Percentiles rank a stretch among this genome's conserved stretches.
Evolutionary conservation across 495 filamentous ascomycete genomes (phyloP).

Genomic region (Apodospora peruviana): DNA sequence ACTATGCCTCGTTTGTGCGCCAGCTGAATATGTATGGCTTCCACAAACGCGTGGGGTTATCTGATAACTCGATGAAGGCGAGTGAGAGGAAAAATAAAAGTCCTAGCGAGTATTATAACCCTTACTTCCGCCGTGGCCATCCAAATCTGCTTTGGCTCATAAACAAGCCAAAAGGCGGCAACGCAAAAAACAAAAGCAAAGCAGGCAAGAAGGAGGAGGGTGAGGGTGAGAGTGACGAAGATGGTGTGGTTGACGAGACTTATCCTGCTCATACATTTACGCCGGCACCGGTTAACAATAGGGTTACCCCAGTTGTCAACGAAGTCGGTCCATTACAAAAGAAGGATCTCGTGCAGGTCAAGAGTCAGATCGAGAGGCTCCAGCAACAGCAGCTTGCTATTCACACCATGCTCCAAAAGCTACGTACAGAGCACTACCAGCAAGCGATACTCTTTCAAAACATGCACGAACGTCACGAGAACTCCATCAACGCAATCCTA

Average conservation of each 20-base stretch:
- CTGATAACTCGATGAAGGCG: slow-evolving; percentile 94
- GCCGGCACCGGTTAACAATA: slow-evolving; percentile 11
- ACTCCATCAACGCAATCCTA: slow-evolving; percentile 95
- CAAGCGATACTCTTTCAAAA: slow-evolving; percentile 87
- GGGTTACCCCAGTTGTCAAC: slow-evolving; percentile 18
- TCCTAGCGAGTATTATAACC: slow-evolving; percentile 95
- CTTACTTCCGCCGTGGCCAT: slow-evolving; percentile 88
- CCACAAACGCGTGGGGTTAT: slow-evolving; percentile 95
- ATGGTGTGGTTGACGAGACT: slow-evolving; percentile 38
- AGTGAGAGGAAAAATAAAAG: slow-evolving; percentile 96
- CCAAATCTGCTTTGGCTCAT: slow-evolving; percentile 96
- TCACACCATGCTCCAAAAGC: slow-evolving; percentile 65
- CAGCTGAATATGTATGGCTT: slow-evolving; percentile 99
- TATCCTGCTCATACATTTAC: slow-evolving; percentile 10
- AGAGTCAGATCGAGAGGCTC: slow-evolving; percentile 71
- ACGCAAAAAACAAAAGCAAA: slow-evolving; percentile 52
- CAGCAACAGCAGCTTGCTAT: slow-evolving; percentile 83
- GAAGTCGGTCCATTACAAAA: slow-evolving; percentile 56
- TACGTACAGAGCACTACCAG: slow-evolving; percentile 82
- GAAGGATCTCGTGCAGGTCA: slow-evolving; percentile 71
- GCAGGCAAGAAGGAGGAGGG: slow-evolving; percentile 59
- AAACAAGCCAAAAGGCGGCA: slow-evolving; percentile 83
- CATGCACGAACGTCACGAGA: slow-evolving; percentile 91
- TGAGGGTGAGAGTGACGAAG: slow-evolving; percentile 68
- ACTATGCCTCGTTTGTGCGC: slow-evolving; percentile 97